Percentiles rank a stretch among this genome's conserved stretches.
Evolutionary conservation across 169 alveolate genomes (phyloP).

Genomic region (Eimeria maxima): DNA sequence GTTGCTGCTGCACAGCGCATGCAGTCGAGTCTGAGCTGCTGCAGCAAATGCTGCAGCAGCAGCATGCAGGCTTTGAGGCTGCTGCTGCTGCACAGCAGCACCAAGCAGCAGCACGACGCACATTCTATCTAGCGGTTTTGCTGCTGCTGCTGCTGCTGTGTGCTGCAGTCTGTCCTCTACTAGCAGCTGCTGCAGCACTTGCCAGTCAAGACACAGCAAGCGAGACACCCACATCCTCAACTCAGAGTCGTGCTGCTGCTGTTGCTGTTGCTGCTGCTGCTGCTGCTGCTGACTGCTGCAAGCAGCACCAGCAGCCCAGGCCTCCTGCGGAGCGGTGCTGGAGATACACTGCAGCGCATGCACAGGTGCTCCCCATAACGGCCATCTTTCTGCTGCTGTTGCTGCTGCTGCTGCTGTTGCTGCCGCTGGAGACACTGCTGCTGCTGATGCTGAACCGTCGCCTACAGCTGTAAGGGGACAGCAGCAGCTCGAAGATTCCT

Average conservation of each 20-base stretch:
- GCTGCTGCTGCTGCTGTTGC: conserved; percentile 51
- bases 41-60: conserved; percentile 57
- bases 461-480: neutral
- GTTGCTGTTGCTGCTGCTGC: conserved; percentile 64
- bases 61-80: conserved; percentile 70
- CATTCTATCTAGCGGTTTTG: neutral
- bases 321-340: neutral
- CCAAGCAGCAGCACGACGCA: conserved; percentile 61
- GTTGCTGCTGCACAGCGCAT: conserved; percentile 56
- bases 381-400: conserved; percentile 56
- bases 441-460: conserved; percentile 1
- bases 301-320: conserved; percentile 31
- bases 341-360: conserved; percentile 34
- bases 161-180: conserved; percentile 46
- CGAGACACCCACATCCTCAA: conserved; percentile 61
- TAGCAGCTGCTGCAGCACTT: conserved; percentile 74
- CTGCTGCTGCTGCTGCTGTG: conserved; percentile 33
- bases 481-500: neutral
- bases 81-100: conserved; percentile 74
- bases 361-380: conserved; percentile 17
- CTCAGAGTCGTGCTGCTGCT: conserved; percentile 40
- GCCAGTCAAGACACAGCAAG: conserved; percentile 72
- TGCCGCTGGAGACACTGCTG: neutral
- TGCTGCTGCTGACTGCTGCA: conserved; percentile 14
- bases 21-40: conserved; percentile 6